Percentiles rank a stretch among this genome's conserved stretches.
Conservation (phyloP, 208 protist species). For the Polymyxa betae region DNA sequence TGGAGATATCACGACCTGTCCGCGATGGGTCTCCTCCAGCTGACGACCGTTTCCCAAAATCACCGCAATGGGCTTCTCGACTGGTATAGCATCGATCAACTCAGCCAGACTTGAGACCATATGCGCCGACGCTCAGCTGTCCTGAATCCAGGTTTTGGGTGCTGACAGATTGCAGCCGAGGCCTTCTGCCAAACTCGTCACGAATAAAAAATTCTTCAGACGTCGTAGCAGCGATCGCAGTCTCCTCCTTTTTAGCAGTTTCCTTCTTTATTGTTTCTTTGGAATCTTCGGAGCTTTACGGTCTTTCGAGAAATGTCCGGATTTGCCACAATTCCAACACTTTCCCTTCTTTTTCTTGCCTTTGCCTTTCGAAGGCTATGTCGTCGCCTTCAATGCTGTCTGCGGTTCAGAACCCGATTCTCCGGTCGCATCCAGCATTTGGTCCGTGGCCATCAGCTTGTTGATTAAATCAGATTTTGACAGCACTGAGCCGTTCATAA, state of each 20-base stretch:
- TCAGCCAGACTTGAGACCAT: not conserved
- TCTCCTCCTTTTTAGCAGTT: not conserved
- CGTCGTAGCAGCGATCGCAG: not conserved
- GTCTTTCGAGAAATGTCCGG: not conserved
- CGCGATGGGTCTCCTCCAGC: not conserved
- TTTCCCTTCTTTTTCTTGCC: not conserved
- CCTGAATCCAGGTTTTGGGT: not conserved
- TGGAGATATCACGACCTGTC: not conserved
- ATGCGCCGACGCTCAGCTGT: not conserved
- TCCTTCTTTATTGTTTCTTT: too few species aligned
- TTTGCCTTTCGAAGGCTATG: not conserved
- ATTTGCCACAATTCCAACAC: not conserved
- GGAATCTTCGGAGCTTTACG: not conserved
- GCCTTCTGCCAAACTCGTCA: not conserved
- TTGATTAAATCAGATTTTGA: not conserved
- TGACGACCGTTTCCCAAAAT: not conserved
- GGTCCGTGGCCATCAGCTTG: not conserved
- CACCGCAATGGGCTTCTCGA: not conserved
- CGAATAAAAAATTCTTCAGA: not conserved
- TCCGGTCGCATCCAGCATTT: not conserved
- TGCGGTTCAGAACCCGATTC: not conserved
- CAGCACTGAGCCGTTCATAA: not conserved
- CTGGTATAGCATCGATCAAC: too few species aligned
- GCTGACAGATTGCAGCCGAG: not conserved
- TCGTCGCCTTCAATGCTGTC: not conserved